Evolutionary conservation across 2,329 filamentous ascomycete species (phyloP).

Genomic region (Ophiocordyceps polyrhachis-furcata): DNA sequence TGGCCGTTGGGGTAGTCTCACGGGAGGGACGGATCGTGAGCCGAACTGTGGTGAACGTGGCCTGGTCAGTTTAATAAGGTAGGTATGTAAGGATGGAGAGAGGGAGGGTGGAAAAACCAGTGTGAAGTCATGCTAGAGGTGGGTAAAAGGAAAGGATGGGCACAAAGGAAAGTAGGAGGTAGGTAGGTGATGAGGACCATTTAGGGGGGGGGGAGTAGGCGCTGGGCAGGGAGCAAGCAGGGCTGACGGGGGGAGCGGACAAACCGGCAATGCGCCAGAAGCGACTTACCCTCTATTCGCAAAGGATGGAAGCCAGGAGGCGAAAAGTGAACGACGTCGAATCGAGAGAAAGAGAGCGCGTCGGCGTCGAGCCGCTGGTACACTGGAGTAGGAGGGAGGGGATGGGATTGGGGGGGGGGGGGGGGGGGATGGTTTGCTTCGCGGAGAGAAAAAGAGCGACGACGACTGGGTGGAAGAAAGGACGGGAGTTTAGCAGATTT

Average conservation of each 20-base stretch:
- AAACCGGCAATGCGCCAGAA: not conserved
- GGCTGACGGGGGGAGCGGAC: not conserved
- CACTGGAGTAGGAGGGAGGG: not conserved
- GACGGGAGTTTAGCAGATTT: not conserved
- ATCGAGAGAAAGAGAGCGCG: not conserved
- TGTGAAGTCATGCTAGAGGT: not conserved
- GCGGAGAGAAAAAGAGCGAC: not conserved
- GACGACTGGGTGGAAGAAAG: not conserved
- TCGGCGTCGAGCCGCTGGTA: not conserved
- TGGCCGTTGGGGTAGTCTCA: not conserved
- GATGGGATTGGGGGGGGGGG: not conserved
- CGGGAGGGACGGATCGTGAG: not conserved
- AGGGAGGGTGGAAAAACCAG: not conserved
- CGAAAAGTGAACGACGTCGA: not conserved
- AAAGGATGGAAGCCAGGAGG: not conserved
- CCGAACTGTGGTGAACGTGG: not conserved
- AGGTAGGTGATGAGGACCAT: not conserved
- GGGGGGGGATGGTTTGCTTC: not conserved
- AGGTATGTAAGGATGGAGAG: not conserved
- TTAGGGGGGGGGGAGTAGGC: not conserved
- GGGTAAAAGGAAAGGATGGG: not conserved
- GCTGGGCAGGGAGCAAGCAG: not conserved
- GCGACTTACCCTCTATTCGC: not conserved
- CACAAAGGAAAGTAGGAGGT: not conserved
- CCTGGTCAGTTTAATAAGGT: not conserved